Base-by-base conservation (phyloP, 2,329 filamentous ascomycete genomes). In the Claviceps quebecensis region DNA sequence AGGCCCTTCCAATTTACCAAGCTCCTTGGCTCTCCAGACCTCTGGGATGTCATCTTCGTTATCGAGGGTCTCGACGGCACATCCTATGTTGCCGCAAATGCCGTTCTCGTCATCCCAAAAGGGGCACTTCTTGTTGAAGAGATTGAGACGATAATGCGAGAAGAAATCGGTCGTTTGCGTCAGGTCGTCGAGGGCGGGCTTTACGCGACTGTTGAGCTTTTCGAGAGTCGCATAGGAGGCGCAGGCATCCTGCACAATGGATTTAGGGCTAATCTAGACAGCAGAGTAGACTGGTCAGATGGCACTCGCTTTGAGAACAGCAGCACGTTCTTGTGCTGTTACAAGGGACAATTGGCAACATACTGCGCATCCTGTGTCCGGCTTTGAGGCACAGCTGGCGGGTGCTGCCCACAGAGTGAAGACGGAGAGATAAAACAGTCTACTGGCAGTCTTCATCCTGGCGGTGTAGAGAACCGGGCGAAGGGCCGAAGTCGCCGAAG, bases 71-170 rank as follows among this genome's bases (percentile, higher is more conserved):
- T 93, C 89, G 17, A 98, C 93, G 11, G 91, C 87, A 65, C 93
- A 98, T 19, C 90, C 93, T 59, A 95, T 89, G 69, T 98, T 98
- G 57, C 90, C 93, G 68, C 93, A 98, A 77, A 96, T 87, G 66
- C 87, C 87, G 67, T 86, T 85, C 55, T 89, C 84, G 66, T 98
- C 93, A 63, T 83, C 80, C 91, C 93, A 98, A 66, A 97, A 98
- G 0, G 93, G 93, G 63, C 93, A 98, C 69, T 80, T 81, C 68
- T 93, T 95, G 68, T 94, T 86, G 69, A 88, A 98, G 19, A 98
- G 77, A 66, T 96, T 97, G 45, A 98, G 73, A 53, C 93, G 84
- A 72, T 97, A 98, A 69, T 97, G 89, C 50, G 91, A 91, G 70
- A 98, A 98, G 77, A 96, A 98, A 69, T 98, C 93, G 66, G 91